A percentile compares a stretch with the other conserved stretches of the same genome.
Conservation (phyloP, 805 yeast species). For the Metschnikowia noctiluminum region DNA sequence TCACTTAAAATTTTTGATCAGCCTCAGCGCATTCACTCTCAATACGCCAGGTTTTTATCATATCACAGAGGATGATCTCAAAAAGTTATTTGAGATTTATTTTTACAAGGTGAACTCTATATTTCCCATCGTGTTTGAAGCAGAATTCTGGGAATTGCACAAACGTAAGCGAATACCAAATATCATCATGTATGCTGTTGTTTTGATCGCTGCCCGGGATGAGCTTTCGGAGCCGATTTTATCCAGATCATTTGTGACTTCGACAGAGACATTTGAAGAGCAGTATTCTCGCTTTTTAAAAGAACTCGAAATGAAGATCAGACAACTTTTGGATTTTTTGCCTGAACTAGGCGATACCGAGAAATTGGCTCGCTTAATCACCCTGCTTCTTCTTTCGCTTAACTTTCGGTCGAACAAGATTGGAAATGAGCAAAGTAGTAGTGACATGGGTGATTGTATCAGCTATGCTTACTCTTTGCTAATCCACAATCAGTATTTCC, state of each 20-base stretch:
- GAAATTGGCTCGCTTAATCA: conserved; percentile 17
- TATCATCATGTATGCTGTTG: conserved; percentile 39
- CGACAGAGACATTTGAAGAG: conserved; percentile 3
- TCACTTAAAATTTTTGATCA: conserved; percentile 14
- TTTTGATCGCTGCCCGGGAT: conserved; percentile 41
- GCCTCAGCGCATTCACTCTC: conserved; percentile 18
- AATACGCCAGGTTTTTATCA: conserved; percentile 17
- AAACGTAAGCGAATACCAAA: conserved; percentile 36
- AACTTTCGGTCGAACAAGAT: conserved; percentile 19
- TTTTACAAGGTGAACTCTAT: conserved; percentile 38
- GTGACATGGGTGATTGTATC: conserved; percentile 20
- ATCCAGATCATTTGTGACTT: conserved; percentile 9
- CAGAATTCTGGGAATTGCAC: conserved; percentile 34
- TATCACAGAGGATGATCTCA: conserved; percentile 12
- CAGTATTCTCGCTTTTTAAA: conserved; percentile 10
- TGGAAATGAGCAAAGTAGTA: conserved; percentile 23
- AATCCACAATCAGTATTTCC: conserved; percentile 19
- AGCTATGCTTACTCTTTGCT: conserved; percentile 19
- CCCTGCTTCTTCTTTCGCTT: conserved; percentile 19
- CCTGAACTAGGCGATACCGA: conserved; percentile 25
- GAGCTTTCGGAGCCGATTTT: conserved; percentile 23
- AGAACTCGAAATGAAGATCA: conserved; percentile 19
- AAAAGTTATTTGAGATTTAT: conserved; percentile 32
- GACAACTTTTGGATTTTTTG: conserved; percentile 20
- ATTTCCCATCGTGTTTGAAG: conserved; percentile 41